Conservation (phyloP, 1,284 basidiomycete genomes). For the Sanghuangporus baumii region DNA sequence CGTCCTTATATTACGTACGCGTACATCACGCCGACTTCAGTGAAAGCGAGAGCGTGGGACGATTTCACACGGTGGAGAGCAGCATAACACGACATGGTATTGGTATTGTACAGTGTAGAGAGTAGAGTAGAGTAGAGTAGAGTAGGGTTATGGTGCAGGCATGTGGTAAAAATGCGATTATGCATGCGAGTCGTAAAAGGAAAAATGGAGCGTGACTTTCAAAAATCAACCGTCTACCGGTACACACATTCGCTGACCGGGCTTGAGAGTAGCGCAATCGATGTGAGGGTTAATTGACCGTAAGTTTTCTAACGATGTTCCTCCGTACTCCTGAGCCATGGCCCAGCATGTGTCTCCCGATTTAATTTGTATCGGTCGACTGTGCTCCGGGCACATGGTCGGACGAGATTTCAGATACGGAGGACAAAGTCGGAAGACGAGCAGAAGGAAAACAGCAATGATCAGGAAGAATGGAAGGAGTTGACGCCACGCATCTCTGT, state of each 20-base stretch:
- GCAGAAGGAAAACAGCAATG: conserved; percentile 56
- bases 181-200: conserved; percentile 24
- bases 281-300: conserved; percentile 48
- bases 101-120: not conserved
- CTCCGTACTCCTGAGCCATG: conserved; percentile 46
- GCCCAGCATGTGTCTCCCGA: conserved; percentile 70
- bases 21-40: not conserved
- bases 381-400: conserved; percentile 43
- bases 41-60: no score
- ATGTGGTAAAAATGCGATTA: conserved; percentile 22
- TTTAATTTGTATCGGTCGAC: conserved; percentile 44
- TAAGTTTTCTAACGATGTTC: conserved; percentile 50
- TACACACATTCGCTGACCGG: conserved; percentile 57
- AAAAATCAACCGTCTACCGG: conserved; percentile 31
- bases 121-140: not conserved
- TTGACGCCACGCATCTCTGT: conserved; percentile 30
- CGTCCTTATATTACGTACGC: not conserved
- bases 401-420: conserved; percentile 32
- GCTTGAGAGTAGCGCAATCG: conserved; percentile 50
- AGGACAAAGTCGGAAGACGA: conserved; percentile 54
- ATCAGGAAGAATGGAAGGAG: conserved; percentile 73
- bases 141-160: not conserved
- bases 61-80: not conserved
- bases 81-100: not conserved
- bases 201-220: not conserved